These are phyloP conservation scores for Taphrina flavorubra DNA, from an alignment of 1,139 yeast genomes.

Conservation along the genomic window DNA sequence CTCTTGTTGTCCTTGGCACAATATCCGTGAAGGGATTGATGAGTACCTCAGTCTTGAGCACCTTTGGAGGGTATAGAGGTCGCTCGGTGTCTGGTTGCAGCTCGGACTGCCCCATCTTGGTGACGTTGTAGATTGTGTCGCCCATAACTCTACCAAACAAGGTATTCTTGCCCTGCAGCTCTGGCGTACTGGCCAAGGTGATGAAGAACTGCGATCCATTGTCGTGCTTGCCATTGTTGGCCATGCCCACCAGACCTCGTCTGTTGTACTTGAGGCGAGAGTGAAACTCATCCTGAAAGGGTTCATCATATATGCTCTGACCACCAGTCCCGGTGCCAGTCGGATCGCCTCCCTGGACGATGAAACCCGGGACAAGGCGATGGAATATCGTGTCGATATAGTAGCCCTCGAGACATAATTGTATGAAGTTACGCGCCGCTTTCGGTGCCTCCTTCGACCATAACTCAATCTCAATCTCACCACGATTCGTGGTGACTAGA, in stretches of 20 bases:
- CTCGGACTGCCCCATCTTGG: conserved; percentile 62
- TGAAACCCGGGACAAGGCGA: conserved; percentile 54
- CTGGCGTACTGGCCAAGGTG: conserved; percentile 57
- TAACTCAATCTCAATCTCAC: conserved; percentile 64
- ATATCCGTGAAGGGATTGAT: conserved; percentile 62
- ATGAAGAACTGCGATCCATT: conserved; percentile 62
- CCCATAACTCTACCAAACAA: conserved; percentile 70
- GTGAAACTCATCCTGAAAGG: conserved; percentile 60
- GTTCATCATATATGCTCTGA: conserved; percentile 48
- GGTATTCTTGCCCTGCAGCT: conserved; percentile 58
- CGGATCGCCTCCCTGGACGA: conserved; percentile 56
- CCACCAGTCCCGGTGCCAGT: conserved; percentile 53
- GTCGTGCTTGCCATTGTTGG: conserved; percentile 51
- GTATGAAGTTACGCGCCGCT: conserved; percentile 59
- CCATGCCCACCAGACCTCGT: conserved; percentile 65
- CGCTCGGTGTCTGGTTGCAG: conserved; percentile 53
- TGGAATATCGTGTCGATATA: conserved; percentile 57
- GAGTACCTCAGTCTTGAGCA: conserved; percentile 56
- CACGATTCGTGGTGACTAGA: conserved; percentile 63
- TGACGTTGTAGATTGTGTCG: conserved; percentile 62
- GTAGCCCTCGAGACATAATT: conserved; percentile 56
- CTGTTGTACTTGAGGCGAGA: conserved; percentile 61
- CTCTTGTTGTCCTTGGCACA: conserved; percentile 44
- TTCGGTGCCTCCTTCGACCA: conserved; percentile 76
- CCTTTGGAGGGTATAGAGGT: conserved; percentile 62